Evolutionary conservation across 768 basidiomycete genomes (phyloP).

Genomic region (Pleurotus tuoliensis): DNA sequence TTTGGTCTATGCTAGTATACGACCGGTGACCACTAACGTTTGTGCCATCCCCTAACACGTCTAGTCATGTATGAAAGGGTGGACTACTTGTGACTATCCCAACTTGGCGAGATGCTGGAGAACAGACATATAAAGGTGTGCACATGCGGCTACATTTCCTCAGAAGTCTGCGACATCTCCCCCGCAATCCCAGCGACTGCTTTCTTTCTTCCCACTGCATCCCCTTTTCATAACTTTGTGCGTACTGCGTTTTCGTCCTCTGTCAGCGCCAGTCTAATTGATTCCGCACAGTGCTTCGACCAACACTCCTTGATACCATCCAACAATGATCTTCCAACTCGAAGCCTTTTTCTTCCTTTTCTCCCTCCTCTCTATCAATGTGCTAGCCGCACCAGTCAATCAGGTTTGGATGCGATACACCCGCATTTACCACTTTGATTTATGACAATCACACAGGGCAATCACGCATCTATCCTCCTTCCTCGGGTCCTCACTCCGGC

Average conservation of each 20-base stretch:
- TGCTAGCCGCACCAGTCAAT: constrained; percentile 2
- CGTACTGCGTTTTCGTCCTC: background rate
- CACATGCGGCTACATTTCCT: background rate
- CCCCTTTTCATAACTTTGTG: background rate
- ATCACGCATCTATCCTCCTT: background rate
- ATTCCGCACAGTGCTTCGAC: background rate
- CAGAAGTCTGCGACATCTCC: constrained; percentile 85
- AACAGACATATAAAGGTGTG: background rate
- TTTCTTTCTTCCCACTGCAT: background rate
- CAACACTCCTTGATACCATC: background rate
- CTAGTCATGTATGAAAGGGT: background rate
- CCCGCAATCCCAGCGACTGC: constrained; percentile 77
- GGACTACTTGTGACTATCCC: background rate
- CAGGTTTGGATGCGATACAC: background rate
- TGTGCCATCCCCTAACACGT: background rate
- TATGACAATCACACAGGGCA: background rate
- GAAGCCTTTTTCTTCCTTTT: constrained; percentile 2
- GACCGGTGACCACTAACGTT: background rate
- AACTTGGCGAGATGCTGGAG: background rate
- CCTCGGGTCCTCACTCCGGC: background rate
- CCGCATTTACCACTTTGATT: background rate
- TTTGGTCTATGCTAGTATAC: background rate
- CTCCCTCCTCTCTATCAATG: constrained; percentile 2
- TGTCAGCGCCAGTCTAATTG: too few species aligned
- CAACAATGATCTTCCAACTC: constrained; percentile 6